phyloP scores from a whole-genome alignment of 805 yeast species.

The Candida sakaeoensis region DNA sequence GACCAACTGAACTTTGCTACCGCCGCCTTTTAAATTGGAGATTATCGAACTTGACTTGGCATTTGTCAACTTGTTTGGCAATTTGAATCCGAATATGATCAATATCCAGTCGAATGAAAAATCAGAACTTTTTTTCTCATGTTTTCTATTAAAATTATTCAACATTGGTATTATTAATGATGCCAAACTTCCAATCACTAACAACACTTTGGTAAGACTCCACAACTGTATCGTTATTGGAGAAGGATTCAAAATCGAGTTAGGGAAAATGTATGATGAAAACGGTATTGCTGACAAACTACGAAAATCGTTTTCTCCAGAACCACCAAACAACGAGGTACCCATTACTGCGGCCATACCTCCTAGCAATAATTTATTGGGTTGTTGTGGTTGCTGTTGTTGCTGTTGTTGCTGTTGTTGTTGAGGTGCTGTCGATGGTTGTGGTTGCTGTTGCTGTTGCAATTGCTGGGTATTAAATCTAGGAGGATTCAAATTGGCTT shows the following conservation, averaged over 20 bases:
- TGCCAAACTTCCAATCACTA: slow-evolving; percentile 19
- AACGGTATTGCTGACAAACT: slow-evolving; percentile 48
- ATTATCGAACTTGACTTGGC: slow-evolving; percentile 14
- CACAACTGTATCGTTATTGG: slow-evolving; percentile 23
- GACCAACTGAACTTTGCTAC: slow-evolving; percentile 13
- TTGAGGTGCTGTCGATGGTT: slow-evolving; percentile 8
- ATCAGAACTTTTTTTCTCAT: background rate
- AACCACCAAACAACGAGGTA: slow-evolving; percentile 53
- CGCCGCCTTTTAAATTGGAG: slow-evolving; percentile 12
- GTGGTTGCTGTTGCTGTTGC: slow-evolving; percentile 12
- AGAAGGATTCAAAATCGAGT: slow-evolving; percentile 16
- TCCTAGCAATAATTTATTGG: slow-evolving; percentile 53
- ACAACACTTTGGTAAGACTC: slow-evolving; percentile 19
- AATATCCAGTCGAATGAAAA: slow-evolving; percentile 21
- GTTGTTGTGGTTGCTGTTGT: slow-evolving; percentile 12
- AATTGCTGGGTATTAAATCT: too few relatives aligned
- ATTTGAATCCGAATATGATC: slow-evolving; percentile 24
- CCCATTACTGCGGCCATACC: slow-evolving; percentile 66
- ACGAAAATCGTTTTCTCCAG: slow-evolving; percentile 37
- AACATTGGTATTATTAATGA: slow-evolving; percentile 9
- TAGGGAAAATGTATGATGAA: slow-evolving; percentile 17
- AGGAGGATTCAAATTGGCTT: slow-evolving; percentile 23
- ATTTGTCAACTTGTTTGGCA: slow-evolving; percentile 20
- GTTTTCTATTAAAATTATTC: background rate
- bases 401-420: slow-evolving; percentile 2